Evolutionary conservation across 345 rosid species (phyloP).

Genomic region (Linum usitatissimum): DNA sequence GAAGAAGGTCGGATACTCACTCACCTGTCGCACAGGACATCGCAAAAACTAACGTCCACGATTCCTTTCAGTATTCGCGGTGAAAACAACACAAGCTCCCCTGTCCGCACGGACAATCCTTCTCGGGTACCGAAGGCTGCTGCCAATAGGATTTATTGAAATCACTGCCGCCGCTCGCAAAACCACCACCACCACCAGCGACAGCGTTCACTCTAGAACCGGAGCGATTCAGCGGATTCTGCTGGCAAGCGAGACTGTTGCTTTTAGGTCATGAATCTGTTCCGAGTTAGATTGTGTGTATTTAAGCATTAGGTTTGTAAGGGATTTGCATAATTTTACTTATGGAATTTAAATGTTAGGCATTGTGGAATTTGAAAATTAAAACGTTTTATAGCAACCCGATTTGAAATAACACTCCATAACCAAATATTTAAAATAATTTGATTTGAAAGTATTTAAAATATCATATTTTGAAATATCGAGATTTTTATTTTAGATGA

Average conservation of each 20-base stretch:
- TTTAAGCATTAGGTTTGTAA: too few relatives aligned
- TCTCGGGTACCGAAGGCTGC: slow-evolving; percentile 19
- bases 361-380: too few relatives aligned
- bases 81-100: slow-evolving; percentile 40
- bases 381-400: too few relatives aligned
- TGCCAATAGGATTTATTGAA: not conserved
- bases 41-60: slow-evolving; percentile 46
- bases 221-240: not conserved
- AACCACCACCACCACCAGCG: not conserved
- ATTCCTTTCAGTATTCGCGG: slow-evolving; percentile 45
- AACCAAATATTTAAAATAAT: too few relatives aligned
- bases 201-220: not conserved
- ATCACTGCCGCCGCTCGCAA: slow-evolving; percentile 7
- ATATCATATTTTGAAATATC: too few relatives aligned
- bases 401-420: too few relatives aligned
- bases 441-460: too few relatives aligned
- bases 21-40: slow-evolving; percentile 47
- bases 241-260: slow-evolving; percentile 26
- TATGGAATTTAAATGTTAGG: too few relatives aligned
- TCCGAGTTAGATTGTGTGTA: too few relatives aligned
- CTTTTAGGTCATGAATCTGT: too few relatives aligned
- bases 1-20: not conserved
- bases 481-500: too few relatives aligned
- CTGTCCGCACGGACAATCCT: slow-evolving; percentile 36
- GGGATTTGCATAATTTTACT: too few relatives aligned